These are phyloP conservation scores for Berberis vulgaris DNA, from an alignment of 164 flowering plant species.

Conservation along the genomic window DNA sequence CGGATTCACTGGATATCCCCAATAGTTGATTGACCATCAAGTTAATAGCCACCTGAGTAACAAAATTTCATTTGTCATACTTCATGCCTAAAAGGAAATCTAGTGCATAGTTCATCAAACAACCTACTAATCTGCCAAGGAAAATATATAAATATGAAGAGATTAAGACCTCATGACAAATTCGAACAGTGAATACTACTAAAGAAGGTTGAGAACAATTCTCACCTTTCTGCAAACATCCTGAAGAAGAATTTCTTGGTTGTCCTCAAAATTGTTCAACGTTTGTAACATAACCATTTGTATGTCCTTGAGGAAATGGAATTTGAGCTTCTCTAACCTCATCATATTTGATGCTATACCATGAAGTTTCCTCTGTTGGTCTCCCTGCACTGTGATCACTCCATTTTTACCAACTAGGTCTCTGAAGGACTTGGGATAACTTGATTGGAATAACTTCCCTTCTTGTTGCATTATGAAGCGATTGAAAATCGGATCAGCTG, in stretches of 20 bases:
- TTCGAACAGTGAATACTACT: no score
- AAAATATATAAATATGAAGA: no score
- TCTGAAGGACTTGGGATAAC: conserved; percentile 80
- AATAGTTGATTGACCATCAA: conserved; percentile 82
- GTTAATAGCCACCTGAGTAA: conserved; percentile 63
- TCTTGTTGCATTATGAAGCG: conserved; percentile 76
- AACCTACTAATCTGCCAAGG: no score
- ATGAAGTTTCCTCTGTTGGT: conserved; percentile 73
- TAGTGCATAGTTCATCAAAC: no score
- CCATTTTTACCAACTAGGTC: conserved; percentile 86
- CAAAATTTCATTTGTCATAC: no score
- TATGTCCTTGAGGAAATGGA: conserved; percentile 54
- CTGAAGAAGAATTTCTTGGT: conserved; percentile 51
- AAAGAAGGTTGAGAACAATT: not conserved
- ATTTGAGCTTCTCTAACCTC: conserved; percentile 64
- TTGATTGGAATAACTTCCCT: conserved; percentile 72
- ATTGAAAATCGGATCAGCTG: conserved; percentile 69
- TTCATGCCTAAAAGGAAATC: no score
- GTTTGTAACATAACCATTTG: conserved; percentile 49
- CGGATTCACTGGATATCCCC: conserved; percentile 58
- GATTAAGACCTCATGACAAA: no score
- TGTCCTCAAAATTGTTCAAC: conserved; percentile 28
- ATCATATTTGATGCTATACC: conserved; percentile 68
- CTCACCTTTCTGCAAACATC: conserved; percentile 82
- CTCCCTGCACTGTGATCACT: conserved; percentile 74